Evolutionary conservation across 345 rosid species (phyloP).

Genomic region (Clarkia xantiana): DNA sequence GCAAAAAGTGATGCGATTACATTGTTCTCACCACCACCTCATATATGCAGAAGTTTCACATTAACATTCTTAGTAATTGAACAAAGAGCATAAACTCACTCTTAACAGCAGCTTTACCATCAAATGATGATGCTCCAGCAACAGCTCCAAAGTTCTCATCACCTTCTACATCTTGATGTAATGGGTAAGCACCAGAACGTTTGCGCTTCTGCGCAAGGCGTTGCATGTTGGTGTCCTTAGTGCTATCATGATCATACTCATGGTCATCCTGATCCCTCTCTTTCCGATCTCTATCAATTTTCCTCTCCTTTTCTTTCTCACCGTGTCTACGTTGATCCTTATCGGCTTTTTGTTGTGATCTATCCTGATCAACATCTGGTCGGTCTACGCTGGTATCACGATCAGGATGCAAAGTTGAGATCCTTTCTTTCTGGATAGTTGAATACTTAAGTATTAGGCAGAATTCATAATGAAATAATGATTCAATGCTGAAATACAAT

Average conservation of each 20-base stretch:
- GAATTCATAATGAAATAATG: conserved; percentile 3
- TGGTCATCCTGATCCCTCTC: conserved; percentile 38
- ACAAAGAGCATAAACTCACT: conserved; percentile 17
- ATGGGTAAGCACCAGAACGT: conserved; percentile 25
- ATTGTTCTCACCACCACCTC: too few relatives aligned
- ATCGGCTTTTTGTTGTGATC: conserved; percentile 30
- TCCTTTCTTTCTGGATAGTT: conserved; percentile 59
- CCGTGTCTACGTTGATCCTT: conserved; percentile 60
- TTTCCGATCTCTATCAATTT: conserved; percentile 59
- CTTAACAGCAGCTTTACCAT: conserved; percentile 54
- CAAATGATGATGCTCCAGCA: conserved; percentile 40
- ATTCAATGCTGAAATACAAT: conserved; percentile 1
- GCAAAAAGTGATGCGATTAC: too few relatives aligned
- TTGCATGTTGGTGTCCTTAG: conserved; percentile 45
- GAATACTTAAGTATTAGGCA: conserved; percentile 17
- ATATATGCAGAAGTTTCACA: too few relatives aligned
- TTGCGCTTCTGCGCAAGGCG: conserved; percentile 36
- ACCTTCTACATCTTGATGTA: conserved; percentile 48
- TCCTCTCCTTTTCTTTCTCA: conserved; percentile 59
- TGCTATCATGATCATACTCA: conserved; percentile 47
- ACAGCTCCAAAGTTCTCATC: conserved; percentile 40
- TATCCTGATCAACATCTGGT: conserved; percentile 46
- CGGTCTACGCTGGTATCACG: conserved; percentile 42
- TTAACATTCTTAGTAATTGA: too few relatives aligned
- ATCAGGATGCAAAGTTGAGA: conserved; percentile 31